Percentiles rank a stretch among this genome's conserved stretches.
phyloP scores from a whole-genome alignment of 116 monocot species.

The Posidonia oceanica region DNA sequence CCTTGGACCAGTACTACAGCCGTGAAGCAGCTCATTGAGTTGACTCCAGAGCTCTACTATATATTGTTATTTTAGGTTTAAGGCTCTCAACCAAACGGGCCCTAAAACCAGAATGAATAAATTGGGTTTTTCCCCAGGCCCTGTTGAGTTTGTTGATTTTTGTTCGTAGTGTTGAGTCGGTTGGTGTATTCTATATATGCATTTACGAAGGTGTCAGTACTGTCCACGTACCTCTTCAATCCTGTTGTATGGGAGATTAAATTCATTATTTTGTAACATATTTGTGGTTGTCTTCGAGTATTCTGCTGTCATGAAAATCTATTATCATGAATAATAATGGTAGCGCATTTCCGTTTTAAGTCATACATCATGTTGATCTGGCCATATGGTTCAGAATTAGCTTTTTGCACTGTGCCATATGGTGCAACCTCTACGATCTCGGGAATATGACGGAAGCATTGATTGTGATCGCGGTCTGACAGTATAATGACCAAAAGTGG shows the following conservation, averaged over 20 bases:
- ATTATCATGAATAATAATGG: no score
- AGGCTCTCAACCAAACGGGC: no score
- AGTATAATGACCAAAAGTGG: no score
- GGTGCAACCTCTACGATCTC: no score
- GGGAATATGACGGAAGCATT: no score
- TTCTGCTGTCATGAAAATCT: no score
- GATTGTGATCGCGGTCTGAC: no score
- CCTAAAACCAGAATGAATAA: slow-evolving; percentile 5
- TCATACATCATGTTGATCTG: no score
- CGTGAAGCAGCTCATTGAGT: slow-evolving; percentile 55
- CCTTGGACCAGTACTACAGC: slow-evolving; percentile 84
- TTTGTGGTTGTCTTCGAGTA: background rate
- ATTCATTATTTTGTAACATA: background rate
- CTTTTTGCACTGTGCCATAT: no score
- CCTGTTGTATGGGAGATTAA: background rate
- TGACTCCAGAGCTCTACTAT: background rate
- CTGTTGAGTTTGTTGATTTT: background rate
- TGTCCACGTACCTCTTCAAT: background rate
- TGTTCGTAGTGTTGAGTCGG: background rate
- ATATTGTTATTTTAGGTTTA: background rate
- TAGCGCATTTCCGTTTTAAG: no score
- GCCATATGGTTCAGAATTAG: no score
- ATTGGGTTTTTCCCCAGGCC: slow-evolving; percentile 1
- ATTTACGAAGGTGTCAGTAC: background rate
- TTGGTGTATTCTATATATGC: background rate